These are phyloP conservation scores for Botrytis porri DNA, from an alignment of 2,329 filamentous ascomycete genomes.

Conservation along the genomic window DNA sequence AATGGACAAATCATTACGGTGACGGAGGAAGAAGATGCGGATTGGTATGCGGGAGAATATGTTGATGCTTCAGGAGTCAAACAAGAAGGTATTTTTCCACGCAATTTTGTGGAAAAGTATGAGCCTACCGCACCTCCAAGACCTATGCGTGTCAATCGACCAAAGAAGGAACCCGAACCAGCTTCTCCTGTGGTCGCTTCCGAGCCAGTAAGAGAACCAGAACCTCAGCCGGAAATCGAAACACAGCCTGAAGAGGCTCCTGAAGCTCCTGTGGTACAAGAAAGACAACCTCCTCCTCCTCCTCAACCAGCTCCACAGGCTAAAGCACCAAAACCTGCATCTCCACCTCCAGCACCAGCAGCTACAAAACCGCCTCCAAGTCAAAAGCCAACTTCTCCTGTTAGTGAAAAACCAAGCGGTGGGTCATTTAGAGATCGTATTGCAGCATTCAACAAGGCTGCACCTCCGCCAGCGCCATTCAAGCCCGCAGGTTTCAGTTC, in stretches of 20 bases:
- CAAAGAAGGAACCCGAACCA: constrained; percentile 54
- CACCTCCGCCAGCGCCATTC: constrained; percentile 84
- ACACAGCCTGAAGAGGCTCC: constrained; percentile 42
- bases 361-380: constrained; percentile 34
- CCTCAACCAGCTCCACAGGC: constrained; percentile 40
- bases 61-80: constrained; percentile 70
- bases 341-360: constrained; percentile 38
- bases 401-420: constrained; percentile 67
- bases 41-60: constrained; percentile 93
- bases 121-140: constrained; percentile 88
- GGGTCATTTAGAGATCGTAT: constrained; percentile 93
- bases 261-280: constrained; percentile 38
- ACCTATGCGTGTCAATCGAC: constrained; percentile 66
- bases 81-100: constrained; percentile 85
- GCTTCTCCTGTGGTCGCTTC: constrained; percentile 37
- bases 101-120: constrained; percentile 96
- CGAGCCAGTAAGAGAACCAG: constrained; percentile 40
- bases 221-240: constrained; percentile 37
- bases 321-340: constrained; percentile 35
- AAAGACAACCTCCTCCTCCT: constrained; percentile 31
- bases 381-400: constrained; percentile 52
- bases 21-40: constrained; percentile 84
- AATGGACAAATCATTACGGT: constrained; percentile 90
- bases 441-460: constrained; percentile 92
- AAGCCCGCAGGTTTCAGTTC: constrained; percentile 67